phyloP scores from a whole-genome alignment of 352 stramenopile genomes.

The Salisapilia sapeloensis region DNA sequence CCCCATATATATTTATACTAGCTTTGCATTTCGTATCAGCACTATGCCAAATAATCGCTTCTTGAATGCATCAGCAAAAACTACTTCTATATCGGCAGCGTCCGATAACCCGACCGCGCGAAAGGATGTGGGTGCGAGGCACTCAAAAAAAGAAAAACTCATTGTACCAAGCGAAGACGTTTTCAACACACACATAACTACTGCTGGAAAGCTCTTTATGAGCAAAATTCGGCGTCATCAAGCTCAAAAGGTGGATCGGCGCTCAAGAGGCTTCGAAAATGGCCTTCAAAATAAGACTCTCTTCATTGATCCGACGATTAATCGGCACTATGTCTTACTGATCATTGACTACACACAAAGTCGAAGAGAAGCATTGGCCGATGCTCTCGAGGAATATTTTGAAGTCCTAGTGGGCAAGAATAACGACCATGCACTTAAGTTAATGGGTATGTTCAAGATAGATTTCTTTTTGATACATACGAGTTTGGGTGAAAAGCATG shows the following conservation, averaged over 20 bases:
- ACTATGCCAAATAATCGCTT: no score
- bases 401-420: slow-evolving; percentile 45
- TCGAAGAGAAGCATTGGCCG: slow-evolving; percentile 38
- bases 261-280: slow-evolving; percentile 37
- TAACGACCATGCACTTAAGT: slow-evolving; percentile 36
- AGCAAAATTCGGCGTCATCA: slow-evolving; percentile 64
- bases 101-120: no score
- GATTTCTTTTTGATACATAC: slow-evolving; percentile 39
- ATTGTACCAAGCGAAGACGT: slow-evolving; percentile 62
- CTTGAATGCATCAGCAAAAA: no score
- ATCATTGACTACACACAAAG: slow-evolving; percentile 45
- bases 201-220: slow-evolving; percentile 37
- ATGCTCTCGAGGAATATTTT: slow-evolving; percentile 42
- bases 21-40: no score
- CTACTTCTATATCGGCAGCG: no score
- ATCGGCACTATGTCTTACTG: slow-evolving; percentile 42
- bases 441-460: slow-evolving; percentile 44
- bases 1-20: no score
- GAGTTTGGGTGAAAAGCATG: slow-evolving; percentile 37
- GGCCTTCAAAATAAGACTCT: slow-evolving; percentile 25
- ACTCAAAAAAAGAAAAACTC: no score
- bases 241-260: slow-evolving; percentile 50
- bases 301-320: slow-evolving; percentile 29
- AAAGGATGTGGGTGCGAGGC: no score
- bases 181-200: slow-evolving; percentile 69